phyloP scores from a whole-genome alignment of 164 flowering plant species.

The Piper longum region DNA sequence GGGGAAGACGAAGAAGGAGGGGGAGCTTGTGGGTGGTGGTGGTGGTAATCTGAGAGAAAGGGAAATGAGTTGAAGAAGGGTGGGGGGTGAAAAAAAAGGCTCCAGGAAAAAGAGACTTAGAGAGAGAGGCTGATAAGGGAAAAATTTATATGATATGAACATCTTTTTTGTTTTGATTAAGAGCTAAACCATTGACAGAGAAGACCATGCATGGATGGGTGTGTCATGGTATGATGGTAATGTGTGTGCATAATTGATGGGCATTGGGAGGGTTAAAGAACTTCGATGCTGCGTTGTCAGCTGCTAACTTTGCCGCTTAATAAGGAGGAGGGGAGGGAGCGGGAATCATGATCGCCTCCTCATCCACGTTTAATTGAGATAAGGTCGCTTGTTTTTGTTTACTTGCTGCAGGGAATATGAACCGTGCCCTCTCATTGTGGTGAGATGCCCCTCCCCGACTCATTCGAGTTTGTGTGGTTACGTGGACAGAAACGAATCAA shows the following conservation, averaged over 20 bases:
- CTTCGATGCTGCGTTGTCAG: slow-evolving; percentile 41
- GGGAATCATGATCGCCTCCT: background rate
- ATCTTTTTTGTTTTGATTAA: no score
- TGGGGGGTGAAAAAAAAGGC: slow-evolving; percentile 7
- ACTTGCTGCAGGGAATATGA: no score
- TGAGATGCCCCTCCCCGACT: no score
- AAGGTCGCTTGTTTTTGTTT: no score
- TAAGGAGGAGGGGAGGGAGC: slow-evolving; percentile 18
- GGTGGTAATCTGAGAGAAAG: no score
- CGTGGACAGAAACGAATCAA: no score
- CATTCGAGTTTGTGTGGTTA: no score
- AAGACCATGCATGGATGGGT: no score
- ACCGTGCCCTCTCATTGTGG: no score
- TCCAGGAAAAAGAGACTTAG: slow-evolving; percentile 3
- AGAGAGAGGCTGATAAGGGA: background rate
- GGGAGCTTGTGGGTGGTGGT: slow-evolving; percentile 1
- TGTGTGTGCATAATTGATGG: background rate
- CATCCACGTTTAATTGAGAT: no score
- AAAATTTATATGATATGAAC: no score
- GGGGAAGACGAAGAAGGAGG: slow-evolving; percentile 9
- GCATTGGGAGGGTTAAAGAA: slow-evolving; percentile 4
- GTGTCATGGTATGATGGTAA: background rate
- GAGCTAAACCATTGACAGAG: no score
- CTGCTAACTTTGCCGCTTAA: slow-evolving; percentile 41
- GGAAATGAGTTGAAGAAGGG: background rate